Evolutionary conservation across 495 filamentous ascomycete species (phyloP), one percentile per base, ranked within the genome.

Genomic region (Penicillium samsonianum): DNA sequence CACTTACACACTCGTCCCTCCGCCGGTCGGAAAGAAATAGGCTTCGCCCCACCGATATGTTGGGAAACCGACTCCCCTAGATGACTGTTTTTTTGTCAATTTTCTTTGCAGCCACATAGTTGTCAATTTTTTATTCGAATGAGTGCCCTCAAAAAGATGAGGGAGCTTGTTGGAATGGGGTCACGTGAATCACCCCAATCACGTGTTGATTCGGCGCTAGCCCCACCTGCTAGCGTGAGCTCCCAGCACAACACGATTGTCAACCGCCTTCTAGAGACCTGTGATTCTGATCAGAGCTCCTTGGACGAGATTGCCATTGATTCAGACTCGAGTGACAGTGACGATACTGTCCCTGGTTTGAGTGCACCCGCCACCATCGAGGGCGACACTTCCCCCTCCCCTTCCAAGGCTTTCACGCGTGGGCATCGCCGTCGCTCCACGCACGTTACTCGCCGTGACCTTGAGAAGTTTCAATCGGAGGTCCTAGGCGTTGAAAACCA

Each of bases 401-500:
- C 65, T 68, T 67, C 73, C 67, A 72, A 72, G 67, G 67, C 70
- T 51, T 77, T 68, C 58, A 66, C 74, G 45, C 75, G 73, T 72
- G 73, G 75, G 65, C 75, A 78, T 58, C 75, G 75, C 60, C 75
- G 75, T 68, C 75, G 75, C 61, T 75, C 75, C 57, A 78, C 75
- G 64, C 75, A 74, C 73, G 73, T 78, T 52, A 73, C 67, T 65
- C 71, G 65, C 53, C 68, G 67, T 59, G 75, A 78, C 72, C 72
- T 78, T 64, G 71, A 74, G 60, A 72, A 72, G 62, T 78, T 78
- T 62, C 68, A 70, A 62, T 70, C 69, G 60, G 75, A 78, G 60
- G 68, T 78, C 41, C 46, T 78, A 48, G 75, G 72, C 53, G 65
- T 75, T 42, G 67, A 75, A 60, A 64, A 64, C 52, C 64, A 61